Base-by-base conservation (phyloP, 2,329 filamentous ascomycete genomes). In the Catunica adiposa region DNA sequence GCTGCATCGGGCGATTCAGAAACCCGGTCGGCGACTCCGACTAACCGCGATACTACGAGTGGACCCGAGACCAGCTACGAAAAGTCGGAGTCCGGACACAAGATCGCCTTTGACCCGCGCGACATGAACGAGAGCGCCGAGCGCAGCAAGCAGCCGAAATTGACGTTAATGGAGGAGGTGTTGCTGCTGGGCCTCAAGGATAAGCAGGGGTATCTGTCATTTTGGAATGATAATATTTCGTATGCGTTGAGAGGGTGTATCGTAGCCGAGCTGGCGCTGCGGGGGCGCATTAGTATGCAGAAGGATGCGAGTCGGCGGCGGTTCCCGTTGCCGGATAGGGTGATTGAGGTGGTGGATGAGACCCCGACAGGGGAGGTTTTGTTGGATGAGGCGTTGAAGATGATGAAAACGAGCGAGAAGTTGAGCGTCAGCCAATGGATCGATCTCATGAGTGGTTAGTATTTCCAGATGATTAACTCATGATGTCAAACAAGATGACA, bases 341-440 rank as follows among this genome's bases (percentile, higher is more conserved):
- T 92, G 63, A 96, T 98, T 69, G 92, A 98, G 72, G 92, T 98
- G 61, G 82, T 97, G 66, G 92, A 98, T 70, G 90, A 96, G 67
- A 90, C 89, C 58, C 77, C 96, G 66, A 98, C 92, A 4, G 92
- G 92, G 63, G 92, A 98, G 73, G 92, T 97, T 61, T 78, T 98
- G 64, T 79, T 98, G 65, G 92, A 98, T 71, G 92, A 98, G 74
- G 87, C 92, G 58, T 75, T 98, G 66, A 98, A 98, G 76, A 94
- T 98, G 89, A 98, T 98, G 90, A 98, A 98, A 77, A 83, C 86
- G 63, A 96, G 89, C 70, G 92, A 98, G 75, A 96, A 95, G 78
- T 97, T 98, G 92, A 97, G 92, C 70, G 92, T 98, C 62, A 92
- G 87, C 74, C 87, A 88, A 48, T 98, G 92, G 92, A 97, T 98